Conservation (phyloP, 2,329 filamentous ascomycete species). For the Aspergillus sergii region DNA sequence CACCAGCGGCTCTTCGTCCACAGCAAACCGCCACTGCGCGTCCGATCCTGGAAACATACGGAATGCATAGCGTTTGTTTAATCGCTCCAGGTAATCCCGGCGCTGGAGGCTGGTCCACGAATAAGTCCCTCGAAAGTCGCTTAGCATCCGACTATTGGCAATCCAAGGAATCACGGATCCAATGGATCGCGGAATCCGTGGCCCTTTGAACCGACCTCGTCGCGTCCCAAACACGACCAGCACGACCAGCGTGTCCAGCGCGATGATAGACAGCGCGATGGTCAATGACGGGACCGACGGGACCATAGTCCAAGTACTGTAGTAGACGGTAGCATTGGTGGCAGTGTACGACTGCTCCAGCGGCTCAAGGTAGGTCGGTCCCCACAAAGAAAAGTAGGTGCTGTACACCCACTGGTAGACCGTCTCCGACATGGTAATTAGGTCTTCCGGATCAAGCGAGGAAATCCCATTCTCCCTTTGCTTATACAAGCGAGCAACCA, state of each 20-base stretch:
- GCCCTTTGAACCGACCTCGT: slow-evolving; percentile 35
- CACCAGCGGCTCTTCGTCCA: slow-evolving; percentile 32
- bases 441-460: slow-evolving; percentile 22
- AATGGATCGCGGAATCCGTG: slow-evolving; percentile 37
- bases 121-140: slow-evolving; percentile 34
- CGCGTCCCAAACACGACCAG: slow-evolving; percentile 37
- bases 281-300: slow-evolving; percentile 32
- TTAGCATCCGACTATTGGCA: slow-evolving; percentile 36
- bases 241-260: slow-evolving; percentile 35
- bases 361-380: slow-evolving; percentile 32
- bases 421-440: slow-evolving; percentile 29
- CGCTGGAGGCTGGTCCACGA: slow-evolving; percentile 31
- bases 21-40: slow-evolving; percentile 34
- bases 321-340: slow-evolving; percentile 30
- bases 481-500: slow-evolving; percentile 36
- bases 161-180: slow-evolving; percentile 38
- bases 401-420: slow-evolving; percentile 41
- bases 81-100: slow-evolving; percentile 25
- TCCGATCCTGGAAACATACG: slow-evolving; percentile 34
- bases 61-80: slow-evolving; percentile 37
- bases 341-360: slow-evolving; percentile 23
- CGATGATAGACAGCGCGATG: slow-evolving; percentile 33
- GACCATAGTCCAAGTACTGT: slow-evolving; percentile 35
- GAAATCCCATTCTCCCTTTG: slow-evolving; percentile 27
- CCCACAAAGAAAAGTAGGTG: slow-evolving; percentile 40